These are phyloP conservation scores for Arthrobotrys sinensis DNA, from an alignment of 2,329 filamentous ascomycete species.

Conservation along the genomic window DNA sequence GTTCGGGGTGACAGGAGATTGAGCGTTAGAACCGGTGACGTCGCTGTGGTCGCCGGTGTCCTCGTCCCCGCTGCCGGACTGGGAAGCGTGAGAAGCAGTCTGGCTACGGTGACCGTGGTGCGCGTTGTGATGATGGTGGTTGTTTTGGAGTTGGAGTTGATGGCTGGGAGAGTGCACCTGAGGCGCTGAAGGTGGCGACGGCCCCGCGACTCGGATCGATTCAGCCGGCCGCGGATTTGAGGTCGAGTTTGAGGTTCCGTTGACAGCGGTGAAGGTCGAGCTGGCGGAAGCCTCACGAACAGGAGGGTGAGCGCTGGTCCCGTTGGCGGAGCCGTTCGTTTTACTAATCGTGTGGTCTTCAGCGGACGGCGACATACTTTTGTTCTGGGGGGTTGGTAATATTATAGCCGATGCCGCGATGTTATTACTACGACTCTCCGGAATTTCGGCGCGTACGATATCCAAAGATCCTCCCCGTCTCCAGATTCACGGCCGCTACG, in stretches of 20 bases:
- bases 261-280: conserved; percentile 58
- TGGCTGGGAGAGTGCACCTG: conserved; percentile 41
- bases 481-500: conserved; percentile 10
- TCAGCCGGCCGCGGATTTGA: conserved; percentile 50
- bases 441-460: conserved; percentile 23
- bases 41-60: conserved; percentile 57
- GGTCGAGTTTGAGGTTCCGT: conserved; percentile 51
- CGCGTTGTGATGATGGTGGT: conserved; percentile 37
- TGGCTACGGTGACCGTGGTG: conserved; percentile 53
- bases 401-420: conserved; percentile 13
- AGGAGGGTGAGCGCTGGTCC: conserved; percentile 39
- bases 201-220: conserved; percentile 41
- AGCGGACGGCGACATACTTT: conserved; percentile 51
- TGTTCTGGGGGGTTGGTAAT: conserved; percentile 10
- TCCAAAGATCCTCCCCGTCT: conserved; percentile 32
- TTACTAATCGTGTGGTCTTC: conserved; percentile 51
- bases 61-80: conserved; percentile 59
- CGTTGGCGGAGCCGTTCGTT: conserved; percentile 54
- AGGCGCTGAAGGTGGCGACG: conserved; percentile 30
- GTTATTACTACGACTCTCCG: conserved; percentile 12
- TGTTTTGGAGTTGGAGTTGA: conserved; percentile 36
- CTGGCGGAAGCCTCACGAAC: conserved; percentile 48
- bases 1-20: conserved; percentile 57
- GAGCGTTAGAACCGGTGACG: conserved; percentile 50
- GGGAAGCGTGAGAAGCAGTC: conserved; percentile 57